Base-by-base conservation (phyloP, 495 filamentous ascomycete species). In the Aspergillus nanangensis region DNA sequence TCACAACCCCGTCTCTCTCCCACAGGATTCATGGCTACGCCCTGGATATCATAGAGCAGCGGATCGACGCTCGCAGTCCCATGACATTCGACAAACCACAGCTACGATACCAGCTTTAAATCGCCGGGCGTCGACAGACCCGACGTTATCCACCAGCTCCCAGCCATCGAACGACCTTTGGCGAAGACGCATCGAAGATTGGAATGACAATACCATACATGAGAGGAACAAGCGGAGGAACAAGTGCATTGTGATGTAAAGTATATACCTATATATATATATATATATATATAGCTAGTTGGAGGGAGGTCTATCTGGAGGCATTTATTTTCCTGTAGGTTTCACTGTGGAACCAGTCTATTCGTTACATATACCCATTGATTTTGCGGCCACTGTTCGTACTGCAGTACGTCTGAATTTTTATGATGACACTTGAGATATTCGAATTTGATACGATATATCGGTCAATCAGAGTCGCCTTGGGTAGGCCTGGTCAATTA, bases 121-220 rank as follows among this genome's bases (percentile, higher is more conserved):
- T 21, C 60, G 64, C 22, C 64, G 69, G 5, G 67, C 62, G 7
- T 70, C 64, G 8, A 71, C 67, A 0, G 67, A 71, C 24, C 67
- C 69, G 0, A 60, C 56, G 1, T 47, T 52, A 14, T 59, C 56
- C 8, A 56, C 49, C 11, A 66, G 58, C 42, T 55, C 64, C 15
- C 56, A 61, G 17, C 58, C 61, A 29, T 55, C 61, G 1, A 65
- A 65, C 22, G 61, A 70, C 41, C 64, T 67, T 36, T 72, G 69
- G 69, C 61, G 69, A 36, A 56, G 62, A 15, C 64, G 69, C 2
- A 72, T 72, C 31, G 60, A 69, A 36, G 66, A 71, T 41, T 72
- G 68, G 69, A 72, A 72, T 34, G 64, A 71, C 41, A 57, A 58
- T 40, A 72, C 69, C 1, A 69, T 72, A 19, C 59, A 60, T 15